phyloP scores from a whole-genome alignment of 805 yeast species.

The Priceomyces fermenticarens region DNA sequence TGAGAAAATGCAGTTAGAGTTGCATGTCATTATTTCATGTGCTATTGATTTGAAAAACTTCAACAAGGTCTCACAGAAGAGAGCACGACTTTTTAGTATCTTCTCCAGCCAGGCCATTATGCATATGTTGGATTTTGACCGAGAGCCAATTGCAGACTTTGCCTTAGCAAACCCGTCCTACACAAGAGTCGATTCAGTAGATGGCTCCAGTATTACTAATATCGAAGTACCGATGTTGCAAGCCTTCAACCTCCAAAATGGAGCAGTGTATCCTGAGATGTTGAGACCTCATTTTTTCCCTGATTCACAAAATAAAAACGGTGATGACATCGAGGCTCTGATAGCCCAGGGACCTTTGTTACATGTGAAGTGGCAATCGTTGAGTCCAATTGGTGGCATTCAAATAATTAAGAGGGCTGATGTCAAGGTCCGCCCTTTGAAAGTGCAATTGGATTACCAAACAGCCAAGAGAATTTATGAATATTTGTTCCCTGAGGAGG shows the following conservation, averaged over 20 bases:
- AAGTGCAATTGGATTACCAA: slow-evolving; percentile 67
- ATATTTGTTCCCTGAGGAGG: slow-evolving; percentile 62
- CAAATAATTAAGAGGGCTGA: slow-evolving; percentile 68
- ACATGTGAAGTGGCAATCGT: slow-evolving; percentile 64
- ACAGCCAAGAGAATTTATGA: slow-evolving; percentile 61
- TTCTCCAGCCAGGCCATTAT: slow-evolving; percentile 65
- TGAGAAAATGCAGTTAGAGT: slow-evolving; percentile 31
- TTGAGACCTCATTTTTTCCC: slow-evolving; percentile 46
- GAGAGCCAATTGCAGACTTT: slow-evolving; percentile 67
- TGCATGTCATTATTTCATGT: slow-evolving; percentile 28
- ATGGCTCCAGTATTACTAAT: slow-evolving; percentile 64
- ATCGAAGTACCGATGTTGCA: slow-evolving; percentile 61
- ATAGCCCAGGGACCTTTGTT: slow-evolving; percentile 20
- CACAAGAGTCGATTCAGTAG: slow-evolving; percentile 58
- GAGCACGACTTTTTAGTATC: slow-evolving; percentile 22
- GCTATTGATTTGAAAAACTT: slow-evolving; percentile 23
- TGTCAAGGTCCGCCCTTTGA: slow-evolving; percentile 61
- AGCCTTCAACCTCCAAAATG: slow-evolving; percentile 60
- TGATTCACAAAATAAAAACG: slow-evolving; percentile 8
- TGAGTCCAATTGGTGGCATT: slow-evolving; percentile 87
- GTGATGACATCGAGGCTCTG: slow-evolving; percentile 9
- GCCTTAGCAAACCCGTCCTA: slow-evolving; percentile 61
- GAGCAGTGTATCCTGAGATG: slow-evolving; percentile 67
- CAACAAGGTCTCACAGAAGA: slow-evolving; percentile 14
- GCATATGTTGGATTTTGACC: slow-evolving; percentile 60